Evolutionary conservation across 805 yeast genomes (phyloP), one percentile per base, ranked within the genome.

Genomic region (Hanseniaspora pseudoguilliermondii): DNA sequence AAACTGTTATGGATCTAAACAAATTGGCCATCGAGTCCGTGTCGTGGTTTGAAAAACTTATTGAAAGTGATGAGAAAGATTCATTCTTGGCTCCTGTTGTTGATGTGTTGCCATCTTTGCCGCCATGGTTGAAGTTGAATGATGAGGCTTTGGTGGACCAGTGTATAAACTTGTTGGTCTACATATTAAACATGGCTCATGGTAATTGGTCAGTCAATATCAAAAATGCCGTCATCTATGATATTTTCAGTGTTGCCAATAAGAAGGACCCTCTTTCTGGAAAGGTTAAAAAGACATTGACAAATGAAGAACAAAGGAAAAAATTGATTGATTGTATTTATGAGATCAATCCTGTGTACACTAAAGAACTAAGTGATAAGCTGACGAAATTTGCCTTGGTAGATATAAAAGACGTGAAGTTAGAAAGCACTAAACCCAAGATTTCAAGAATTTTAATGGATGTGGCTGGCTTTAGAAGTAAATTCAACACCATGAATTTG

Each of bases 1-100:
- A 95, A 65, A 96, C 88, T 64, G 82, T 87, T 0, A 73, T 91
- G 51, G 96, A 90, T 61, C 73, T 86, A 35, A 83, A 95, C 57
- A 82, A 83, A 59, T 67, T 75, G 1, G 69, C 90, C 36, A 65
- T 90, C n/a, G 81, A 77, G 55, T 79, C 90, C 2, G 84, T 78
- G 63, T 49, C 39, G 7, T 39, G 49, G 49, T 44, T 55, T 39
- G 41, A 49, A 39, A 55, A 35, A n/a, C 10, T 55, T 15, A 20
- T 55, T 11, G 43, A 36, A 2, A n/a, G 25, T 6, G 16, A 46
- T 11, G 11, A 25, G 5, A 36, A 49, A 25, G 20, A 21, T 49
- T 42, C 27, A 20, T 64, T 84, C n/a, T 75, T 84, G 57, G 65
- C 70, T 10, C 75, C 75, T 27, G 75, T 85, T 36, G 73, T 85